Conservation (phyloP, 495 filamentous ascomycete genomes). For the Hypoxylon subgilvum region DNA sequence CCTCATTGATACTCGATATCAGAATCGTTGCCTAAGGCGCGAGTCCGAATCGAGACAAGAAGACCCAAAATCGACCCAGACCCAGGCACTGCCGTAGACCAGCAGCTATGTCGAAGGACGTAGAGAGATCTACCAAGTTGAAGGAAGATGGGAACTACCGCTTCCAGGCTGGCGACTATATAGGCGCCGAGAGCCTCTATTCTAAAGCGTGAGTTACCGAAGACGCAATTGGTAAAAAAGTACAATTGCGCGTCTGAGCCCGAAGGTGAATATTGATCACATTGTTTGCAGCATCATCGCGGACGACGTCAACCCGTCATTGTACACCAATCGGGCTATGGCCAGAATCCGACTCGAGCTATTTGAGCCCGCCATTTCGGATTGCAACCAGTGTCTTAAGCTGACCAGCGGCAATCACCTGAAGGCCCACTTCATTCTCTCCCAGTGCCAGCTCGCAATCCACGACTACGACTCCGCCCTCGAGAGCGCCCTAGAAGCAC, state of each 20-base stretch:
- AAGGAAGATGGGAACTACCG: slow-evolving; percentile 69
- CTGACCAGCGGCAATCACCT: slow-evolving; percentile 67
- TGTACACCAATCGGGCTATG: slow-evolving; percentile 90
- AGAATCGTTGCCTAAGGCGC: not conserved
- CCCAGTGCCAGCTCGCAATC: slow-evolving; percentile 79
- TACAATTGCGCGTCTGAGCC: not conserved
- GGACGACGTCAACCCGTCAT: slow-evolving; percentile 64
- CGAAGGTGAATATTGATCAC: not conserved
- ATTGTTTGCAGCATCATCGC: slow-evolving; percentile 55
- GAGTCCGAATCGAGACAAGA: no score
- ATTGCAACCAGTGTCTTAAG: slow-evolving; percentile 75
- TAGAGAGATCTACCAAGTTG: slow-evolving; percentile 44
- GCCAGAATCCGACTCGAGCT: slow-evolving; percentile 73
- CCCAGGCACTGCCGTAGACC: slow-evolving; percentile 1
- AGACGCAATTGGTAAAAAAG: not conserved
- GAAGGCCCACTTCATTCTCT: slow-evolving; percentile 85
- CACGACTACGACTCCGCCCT: slow-evolving; percentile 77
- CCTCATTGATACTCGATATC: not conserved
- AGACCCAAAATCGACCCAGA: not conserved
- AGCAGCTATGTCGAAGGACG: slow-evolving; percentile 23
- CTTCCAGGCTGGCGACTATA: slow-evolving; percentile 73
- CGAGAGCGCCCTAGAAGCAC: slow-evolving; percentile 71
- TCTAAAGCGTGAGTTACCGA: slow-evolving; percentile 74
- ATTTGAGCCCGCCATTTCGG: slow-evolving; percentile 78
- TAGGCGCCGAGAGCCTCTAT: slow-evolving; percentile 76